Percentiles rank a stretch among this genome's conserved stretches.
Evolutionary conservation across 495 filamentous ascomycete species (phyloP).

Genomic region (Xanthoparmelia taractica): DNA sequence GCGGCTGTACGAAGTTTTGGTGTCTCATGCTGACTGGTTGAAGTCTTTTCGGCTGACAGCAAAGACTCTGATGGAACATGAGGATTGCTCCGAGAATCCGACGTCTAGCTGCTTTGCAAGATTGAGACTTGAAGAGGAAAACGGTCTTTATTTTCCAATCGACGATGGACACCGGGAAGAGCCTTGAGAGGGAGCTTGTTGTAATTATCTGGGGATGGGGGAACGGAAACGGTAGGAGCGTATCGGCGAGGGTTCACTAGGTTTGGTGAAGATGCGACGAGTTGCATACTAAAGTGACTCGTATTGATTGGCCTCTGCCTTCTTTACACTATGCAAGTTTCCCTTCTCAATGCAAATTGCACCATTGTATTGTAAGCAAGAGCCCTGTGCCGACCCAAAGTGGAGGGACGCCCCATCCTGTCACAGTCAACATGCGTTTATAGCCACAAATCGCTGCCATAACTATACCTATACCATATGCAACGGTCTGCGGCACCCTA

Average conservation of each 20-base stretch:
- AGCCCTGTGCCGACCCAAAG: constrained; percentile 63
- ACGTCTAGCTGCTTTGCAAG: constrained; percentile 1
- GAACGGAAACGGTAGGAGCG: neutral
- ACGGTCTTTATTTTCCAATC: neutral
- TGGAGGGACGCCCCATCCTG: constrained; percentile 65
- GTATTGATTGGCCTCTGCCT: neutral
- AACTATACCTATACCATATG: constrained; percentile 55
- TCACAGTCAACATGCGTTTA: constrained; percentile 22
- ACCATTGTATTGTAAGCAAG: constrained; percentile 61
- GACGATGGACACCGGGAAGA: neutral
- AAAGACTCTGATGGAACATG: neutral
- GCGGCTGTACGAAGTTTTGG: neutral
- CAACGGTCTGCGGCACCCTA: constrained; percentile 49
- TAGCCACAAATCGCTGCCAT: neutral
- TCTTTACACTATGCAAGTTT: constrained; percentile 53
- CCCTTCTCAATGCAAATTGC: constrained; percentile 49
- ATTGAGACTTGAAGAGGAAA: neutral
- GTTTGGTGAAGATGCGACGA: neutral
- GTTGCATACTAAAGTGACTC: neutral
- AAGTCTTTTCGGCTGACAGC: neutral
- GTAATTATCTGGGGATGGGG: neutral
- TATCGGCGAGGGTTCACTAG: neutral
- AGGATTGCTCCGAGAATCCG: neutral
- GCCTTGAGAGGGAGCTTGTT: neutral
- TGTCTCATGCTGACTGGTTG: neutral